A percentile compares a stretch with the other conserved stretches of the same genome.
Conservation (phyloP, 495 filamentous ascomycete genomes). For the Talaromyces adpressus region DNA sequence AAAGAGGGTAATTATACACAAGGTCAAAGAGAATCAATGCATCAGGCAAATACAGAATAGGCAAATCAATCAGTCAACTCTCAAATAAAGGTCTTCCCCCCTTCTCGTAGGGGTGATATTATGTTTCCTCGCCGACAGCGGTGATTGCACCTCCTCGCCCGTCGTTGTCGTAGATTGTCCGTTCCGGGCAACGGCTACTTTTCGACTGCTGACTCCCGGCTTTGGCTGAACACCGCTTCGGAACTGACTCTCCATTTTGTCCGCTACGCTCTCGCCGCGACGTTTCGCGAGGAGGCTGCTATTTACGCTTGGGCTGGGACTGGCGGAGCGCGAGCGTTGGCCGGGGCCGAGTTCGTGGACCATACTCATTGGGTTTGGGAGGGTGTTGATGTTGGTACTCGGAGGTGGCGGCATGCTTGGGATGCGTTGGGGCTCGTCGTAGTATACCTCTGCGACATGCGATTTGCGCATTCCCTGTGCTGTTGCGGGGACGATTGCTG, state of each 20-base stretch:
- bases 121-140: slow-evolving; percentile 14
- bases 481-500: not conserved
- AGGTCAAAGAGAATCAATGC: not conserved
- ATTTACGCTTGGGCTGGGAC: not conserved
- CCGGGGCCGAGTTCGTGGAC: not conserved
- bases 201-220: not conserved
- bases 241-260: slow-evolving; percentile 9
- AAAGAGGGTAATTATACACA: not conserved
- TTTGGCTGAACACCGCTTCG: not conserved
- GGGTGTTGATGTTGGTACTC: not conserved
- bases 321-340: slow-evolving; percentile 1
- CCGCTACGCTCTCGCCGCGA: slow-evolving; percentile 7
- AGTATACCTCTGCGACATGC: slow-evolving; percentile 1
- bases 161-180: not conserved
- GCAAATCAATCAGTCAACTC: slow-evolving; percentile 23
- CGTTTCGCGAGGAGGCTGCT: slow-evolving; percentile 7
- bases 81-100: slow-evolving; percentile 29
- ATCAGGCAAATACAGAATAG: not conserved
- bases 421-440: not conserved
- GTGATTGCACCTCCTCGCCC: not conserved
- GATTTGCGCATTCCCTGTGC: not conserved
- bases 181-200: not conserved
- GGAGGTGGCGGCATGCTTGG: not conserved
- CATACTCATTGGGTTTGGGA: not conserved
- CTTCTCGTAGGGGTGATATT: slow-evolving; percentile 31